These are phyloP conservation scores for Ceratopteris richardii DNA, from an alignment of 75 land plant genomes.

Conservation along the genomic window DNA sequence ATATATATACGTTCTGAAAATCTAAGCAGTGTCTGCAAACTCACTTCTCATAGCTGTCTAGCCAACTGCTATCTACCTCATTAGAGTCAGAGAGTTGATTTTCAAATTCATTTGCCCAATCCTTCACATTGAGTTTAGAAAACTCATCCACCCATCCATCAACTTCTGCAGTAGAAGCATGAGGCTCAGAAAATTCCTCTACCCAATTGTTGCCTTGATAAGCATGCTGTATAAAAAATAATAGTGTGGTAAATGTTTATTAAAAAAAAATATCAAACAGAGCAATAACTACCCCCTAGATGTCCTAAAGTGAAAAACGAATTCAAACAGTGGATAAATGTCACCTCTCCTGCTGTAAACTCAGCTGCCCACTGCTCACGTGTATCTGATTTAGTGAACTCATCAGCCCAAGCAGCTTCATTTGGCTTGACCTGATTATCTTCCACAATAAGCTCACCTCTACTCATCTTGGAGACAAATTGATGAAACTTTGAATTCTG, in stretches of 20 bases:
- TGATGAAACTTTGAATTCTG: conserved; percentile 98
- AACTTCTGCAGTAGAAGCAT: conserved; percentile 18
- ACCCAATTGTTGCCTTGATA: conserved; percentile 52
- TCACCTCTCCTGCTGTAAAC: conserved; percentile 50
- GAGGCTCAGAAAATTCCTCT: conserved; percentile 39
- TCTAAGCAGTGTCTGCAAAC: too few species aligned
- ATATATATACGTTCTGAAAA: too few species aligned
- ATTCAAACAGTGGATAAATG: not conserved
- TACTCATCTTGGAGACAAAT: conserved; percentile 99
- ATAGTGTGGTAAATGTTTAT: conserved; percentile 6
- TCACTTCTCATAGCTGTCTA: conserved; percentile 70
- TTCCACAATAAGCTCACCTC: conserved; percentile 90
- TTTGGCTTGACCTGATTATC: conserved; percentile 83
- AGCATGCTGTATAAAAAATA: conserved; percentile 38
- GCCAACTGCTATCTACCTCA: conserved; percentile 63
- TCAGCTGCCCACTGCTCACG: conserved; percentile 55
- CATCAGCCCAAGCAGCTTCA: conserved; percentile 71
- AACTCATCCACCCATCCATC: conserved; percentile 88
- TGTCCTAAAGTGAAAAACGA: not conserved
- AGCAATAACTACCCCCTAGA: not conserved
- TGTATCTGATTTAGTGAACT: conserved; percentile 33
- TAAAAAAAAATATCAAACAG: not conserved
- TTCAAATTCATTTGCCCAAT: conserved; percentile 89
- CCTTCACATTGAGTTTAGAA: conserved; percentile 57
- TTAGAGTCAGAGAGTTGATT: conserved; percentile 36